A percentile compares a stretch with the other conserved stretches of the same genome.
Conservation (phyloP, 495 filamentous ascomycete species). For the Talaromyces proteolyticus region DNA sequence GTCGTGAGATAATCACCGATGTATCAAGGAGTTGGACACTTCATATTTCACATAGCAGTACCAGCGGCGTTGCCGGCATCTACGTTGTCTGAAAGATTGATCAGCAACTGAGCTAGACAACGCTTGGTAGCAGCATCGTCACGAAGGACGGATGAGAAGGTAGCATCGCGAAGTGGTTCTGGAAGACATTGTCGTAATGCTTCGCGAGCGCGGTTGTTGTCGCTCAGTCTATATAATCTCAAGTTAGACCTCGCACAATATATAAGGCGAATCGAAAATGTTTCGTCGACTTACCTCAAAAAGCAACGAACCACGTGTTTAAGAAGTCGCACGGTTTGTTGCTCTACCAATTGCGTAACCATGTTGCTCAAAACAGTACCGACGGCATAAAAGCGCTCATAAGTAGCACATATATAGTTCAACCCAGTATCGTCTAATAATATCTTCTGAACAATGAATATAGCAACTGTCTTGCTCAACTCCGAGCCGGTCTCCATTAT, state of each 20-base stretch:
- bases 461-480: slow-evolving; percentile 97
- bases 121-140: slow-evolving; percentile 98
- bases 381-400: slow-evolving; percentile 98
- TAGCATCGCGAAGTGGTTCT: slow-evolving; percentile 92
- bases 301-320: slow-evolving; percentile 99
- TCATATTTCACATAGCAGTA: slow-evolving; percentile 42
- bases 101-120: slow-evolving; percentile 90
- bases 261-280: not conserved
- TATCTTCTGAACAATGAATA: slow-evolving; percentile 99
- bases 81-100: slow-evolving; percentile 93
- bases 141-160: slow-evolving; percentile 91
- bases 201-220: slow-evolving; percentile 93
- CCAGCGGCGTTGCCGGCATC: slow-evolving; percentile 51
- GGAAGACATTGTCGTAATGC: slow-evolving; percentile 95
- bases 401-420: slow-evolving; percentile 97
- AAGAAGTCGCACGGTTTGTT: slow-evolving; percentile 90
- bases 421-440: slow-evolving; percentile 95
- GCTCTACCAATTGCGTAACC: slow-evolving; percentile 94
- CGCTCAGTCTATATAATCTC: slow-evolving; percentile 61
- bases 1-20: slow-evolving; percentile 34
- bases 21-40: slow-evolving; percentile 28
- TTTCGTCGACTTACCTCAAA: slow-evolving; percentile 58
- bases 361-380: slow-evolving; percentile 98
- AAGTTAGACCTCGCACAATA: not conserved
- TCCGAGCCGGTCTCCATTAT: slow-evolving; percentile 99